Percentiles rank a stretch among this genome's conserved stretches.
These are phyloP conservation scores for Chlorella sp. DNA, from an alignment of 139 green algal species.

Conservation along the genomic window DNA sequence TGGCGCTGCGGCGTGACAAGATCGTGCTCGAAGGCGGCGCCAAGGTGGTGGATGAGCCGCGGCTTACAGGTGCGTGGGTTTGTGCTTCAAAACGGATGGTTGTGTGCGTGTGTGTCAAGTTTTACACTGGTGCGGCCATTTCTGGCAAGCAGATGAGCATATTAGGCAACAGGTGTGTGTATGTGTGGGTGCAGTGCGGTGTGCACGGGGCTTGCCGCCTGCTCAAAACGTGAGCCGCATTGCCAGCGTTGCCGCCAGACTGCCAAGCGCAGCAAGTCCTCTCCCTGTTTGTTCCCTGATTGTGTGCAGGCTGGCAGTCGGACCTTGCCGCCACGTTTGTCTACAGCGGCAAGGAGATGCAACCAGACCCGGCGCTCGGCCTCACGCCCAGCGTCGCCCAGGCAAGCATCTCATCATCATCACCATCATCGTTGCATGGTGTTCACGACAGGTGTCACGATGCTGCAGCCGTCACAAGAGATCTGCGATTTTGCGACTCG, in stretches of 20 bases:
- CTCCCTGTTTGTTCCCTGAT: no score
- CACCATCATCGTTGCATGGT: no score
- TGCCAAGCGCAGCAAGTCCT: no score
- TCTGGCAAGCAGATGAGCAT: no score
- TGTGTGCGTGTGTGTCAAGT: background rate
- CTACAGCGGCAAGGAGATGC: slow-evolving; percentile 45
- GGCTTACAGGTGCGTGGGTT: slow-evolving; percentile 11
- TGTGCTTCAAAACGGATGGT: background rate
- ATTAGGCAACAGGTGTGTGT: background rate
- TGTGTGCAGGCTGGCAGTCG: slow-evolving; percentile 30
- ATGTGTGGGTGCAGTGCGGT: background rate
- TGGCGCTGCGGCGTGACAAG: slow-evolving; percentile 23
- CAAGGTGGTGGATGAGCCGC: slow-evolving; percentile 16
- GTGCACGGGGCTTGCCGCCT: no score
- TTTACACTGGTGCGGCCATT: no score
- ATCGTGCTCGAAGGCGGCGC: slow-evolving; percentile 29
- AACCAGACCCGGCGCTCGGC: background rate
- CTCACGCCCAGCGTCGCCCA: slow-evolving; percentile 5
- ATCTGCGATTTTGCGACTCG: no score
- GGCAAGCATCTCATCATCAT: no score
- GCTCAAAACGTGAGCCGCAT: no score
- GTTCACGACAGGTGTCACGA: no score
- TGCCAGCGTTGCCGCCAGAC: no score
- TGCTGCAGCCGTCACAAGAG: no score
- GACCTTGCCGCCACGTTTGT: slow-evolving; percentile 37